Evolutionary conservation across 306 rosid genomes (phyloP), one percentile per base, ranked within the genome.

Genomic region (Acacia crassicarpa): DNA sequence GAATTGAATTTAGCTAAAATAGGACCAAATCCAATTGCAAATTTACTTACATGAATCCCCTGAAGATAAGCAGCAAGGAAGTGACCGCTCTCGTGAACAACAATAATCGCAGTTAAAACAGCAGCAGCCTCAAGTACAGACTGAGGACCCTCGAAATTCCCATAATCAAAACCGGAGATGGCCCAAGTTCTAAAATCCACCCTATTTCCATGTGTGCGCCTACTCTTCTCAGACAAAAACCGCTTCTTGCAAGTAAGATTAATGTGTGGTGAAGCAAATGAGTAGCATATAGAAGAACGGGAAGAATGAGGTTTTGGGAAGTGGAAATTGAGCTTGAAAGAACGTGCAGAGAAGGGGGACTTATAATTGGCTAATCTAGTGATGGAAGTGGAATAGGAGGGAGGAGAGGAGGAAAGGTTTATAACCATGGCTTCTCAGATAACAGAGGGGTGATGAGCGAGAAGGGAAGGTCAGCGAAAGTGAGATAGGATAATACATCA

Each of bases 21-120:
- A 75, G 99, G 99, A 89, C 99, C 99, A 89, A 96, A 96, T 45
- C 98, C 99, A 82, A 96, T 91, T 35, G 99, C 91, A 86, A 96
- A 96, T 83, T 96, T 93, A 91, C 98, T 96, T 87, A 96, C 97
- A 87, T 90, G 98, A 71, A 96, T 96, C 20, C 99, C 99, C 76
- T 93, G 99, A 30, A 96, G 92, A 87, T 77, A 85, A 69, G 98
- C 99, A 80, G 99, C 99, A 69, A 96, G 97, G 78, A 96, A 96
- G 80, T 96, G 99, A 40, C 99, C 99, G 75, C 97, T 92, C 84
- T 96, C 99, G 68, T 96, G 99, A 83, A 93, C 98, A 75, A 96
- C 85, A 87, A 96, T 89, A 41, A 96, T 96, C 30, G 97, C 94
- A 14, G 98, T 93, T 73, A 96, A 80, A 49, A 96, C 98, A 38